phyloP scores from a whole-genome alignment of 192 early-diverging fungal species.

The Coemansia sp. region DNA sequence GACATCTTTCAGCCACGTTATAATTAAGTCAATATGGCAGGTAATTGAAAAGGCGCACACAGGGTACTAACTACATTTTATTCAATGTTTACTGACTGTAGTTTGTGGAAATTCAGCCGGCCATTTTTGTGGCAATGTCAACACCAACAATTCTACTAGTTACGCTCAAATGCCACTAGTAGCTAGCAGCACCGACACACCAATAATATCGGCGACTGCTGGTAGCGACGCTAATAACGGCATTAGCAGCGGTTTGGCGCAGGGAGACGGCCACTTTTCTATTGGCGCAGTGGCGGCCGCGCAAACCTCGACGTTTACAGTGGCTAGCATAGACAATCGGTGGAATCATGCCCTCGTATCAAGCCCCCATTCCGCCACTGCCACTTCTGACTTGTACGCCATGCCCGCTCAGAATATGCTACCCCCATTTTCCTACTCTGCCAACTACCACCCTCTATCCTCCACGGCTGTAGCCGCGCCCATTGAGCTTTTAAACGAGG shows the following conservation, averaged over 20 bases:
- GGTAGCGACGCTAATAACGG: background rate
- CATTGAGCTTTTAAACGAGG: conserved; percentile 19
- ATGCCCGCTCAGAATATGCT: conserved; percentile 32
- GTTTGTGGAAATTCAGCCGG: background rate
- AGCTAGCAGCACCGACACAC: background rate
- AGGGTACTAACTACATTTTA: background rate
- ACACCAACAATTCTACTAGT: background rate
- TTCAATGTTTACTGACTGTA: background rate
- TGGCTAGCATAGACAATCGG: conserved; percentile 19
- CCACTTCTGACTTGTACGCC: conserved; percentile 50
- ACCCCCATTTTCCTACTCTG: conserved; percentile 1
- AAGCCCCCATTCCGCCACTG: conserved; percentile 52
- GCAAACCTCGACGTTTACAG: conserved; percentile 20
- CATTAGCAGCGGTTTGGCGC: background rate
- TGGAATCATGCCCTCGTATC: conserved; percentile 40
- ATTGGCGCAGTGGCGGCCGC: conserved; percentile 4
- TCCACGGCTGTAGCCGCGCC: conserved; percentile 5
- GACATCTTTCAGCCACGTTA: background rate
- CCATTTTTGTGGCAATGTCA: background rate
- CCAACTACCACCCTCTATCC: background rate
- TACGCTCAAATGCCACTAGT: background rate
- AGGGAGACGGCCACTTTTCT: background rate
- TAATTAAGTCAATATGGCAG: background rate
- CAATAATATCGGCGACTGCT: background rate
- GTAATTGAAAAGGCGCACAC: background rate